Base-by-base conservation (phyloP, 176 grass and related monocot genomes). In the Oryza australiensis region DNA sequence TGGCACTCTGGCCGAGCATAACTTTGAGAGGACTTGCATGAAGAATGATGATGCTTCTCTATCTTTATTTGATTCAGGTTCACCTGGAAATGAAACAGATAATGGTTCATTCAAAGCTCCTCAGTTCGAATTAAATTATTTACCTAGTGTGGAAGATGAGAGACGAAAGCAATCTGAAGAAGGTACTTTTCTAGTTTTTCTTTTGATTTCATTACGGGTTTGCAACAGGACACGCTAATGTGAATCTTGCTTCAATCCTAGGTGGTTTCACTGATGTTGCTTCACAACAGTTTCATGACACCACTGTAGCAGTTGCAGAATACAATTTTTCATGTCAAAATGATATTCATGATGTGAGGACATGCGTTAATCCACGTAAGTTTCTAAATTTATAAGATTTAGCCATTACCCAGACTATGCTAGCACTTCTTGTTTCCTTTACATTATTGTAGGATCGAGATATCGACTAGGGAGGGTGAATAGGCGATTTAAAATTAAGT, bases 141-240 rank as follows among this genome's bases (percentile, higher is more conserved):
- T 51, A 11, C 43, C 20, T 26, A 57, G 28, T 70, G 45, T 70
- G 53, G 38, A 57, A 38, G 7, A 13, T 9, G 65, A 55, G 41
- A 18, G 29, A 64, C 1, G 3, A 68, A 80, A 37, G 6, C 77
- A 55, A 57, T 69, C 3, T 5, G 48, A 40, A 38, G 65, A 69
- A 80, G 78, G 78, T 80, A 70, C 46, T 5, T 80, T 70, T 80
- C 34, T 59, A 5, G 3, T 24, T 33, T 7, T 57, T 70, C 51
- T 59, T 51, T 67, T 70, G 43, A 28, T 29, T 74, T 51, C 29
- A n/a, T 11, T 12, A 51, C 1, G 16, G 42, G 20, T 32, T 66
- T 66, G 28, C 22, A 34, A 46, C 26, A 59, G 30, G 12, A 35
- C 34, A 6, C 20, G n/a, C 28, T 57, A 59, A 80, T 34, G 30